Evolutionary conservation across 176 grass and related monocot species (phyloP).

Genomic region (Raddia guianensis): DNA sequence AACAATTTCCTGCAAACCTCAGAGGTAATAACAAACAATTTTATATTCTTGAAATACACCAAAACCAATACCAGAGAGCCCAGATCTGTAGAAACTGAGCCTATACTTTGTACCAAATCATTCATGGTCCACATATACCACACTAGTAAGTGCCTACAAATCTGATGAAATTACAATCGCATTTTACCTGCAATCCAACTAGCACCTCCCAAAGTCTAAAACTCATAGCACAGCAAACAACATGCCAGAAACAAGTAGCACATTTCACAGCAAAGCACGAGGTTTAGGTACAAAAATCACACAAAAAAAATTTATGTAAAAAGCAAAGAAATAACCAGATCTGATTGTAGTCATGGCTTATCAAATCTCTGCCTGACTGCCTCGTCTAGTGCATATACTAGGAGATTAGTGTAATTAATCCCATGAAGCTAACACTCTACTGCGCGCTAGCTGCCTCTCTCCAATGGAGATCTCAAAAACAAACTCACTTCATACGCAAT

Average conservation of each 20-base stretch:
- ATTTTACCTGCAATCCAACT: not conserved
- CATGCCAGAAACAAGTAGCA: not conserved
- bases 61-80: not conserved
- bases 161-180: not conserved
- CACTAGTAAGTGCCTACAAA: not conserved
- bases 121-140: not conserved
- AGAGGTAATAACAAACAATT: not conserved
- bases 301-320: too few relatives aligned
- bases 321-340: too few relatives aligned
- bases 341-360: too few relatives aligned
- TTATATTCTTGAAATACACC: not conserved
- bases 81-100: not conserved
- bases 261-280: not conserved
- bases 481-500: too few relatives aligned
- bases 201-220: not conserved
- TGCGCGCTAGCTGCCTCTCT: too few relatives aligned
- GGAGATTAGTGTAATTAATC: too few relatives aligned
- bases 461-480: too few relatives aligned
- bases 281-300: too few relatives aligned
- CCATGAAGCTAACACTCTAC: too few relatives aligned
- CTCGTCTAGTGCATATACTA: too few relatives aligned
- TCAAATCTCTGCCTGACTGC: too few relatives aligned
- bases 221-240: not conserved
- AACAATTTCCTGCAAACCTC: not conserved
- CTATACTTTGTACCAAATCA: not conserved